Conservation (phyloP, 2,329 filamentous ascomycete species). For the Trichoderma sp. region DNA sequence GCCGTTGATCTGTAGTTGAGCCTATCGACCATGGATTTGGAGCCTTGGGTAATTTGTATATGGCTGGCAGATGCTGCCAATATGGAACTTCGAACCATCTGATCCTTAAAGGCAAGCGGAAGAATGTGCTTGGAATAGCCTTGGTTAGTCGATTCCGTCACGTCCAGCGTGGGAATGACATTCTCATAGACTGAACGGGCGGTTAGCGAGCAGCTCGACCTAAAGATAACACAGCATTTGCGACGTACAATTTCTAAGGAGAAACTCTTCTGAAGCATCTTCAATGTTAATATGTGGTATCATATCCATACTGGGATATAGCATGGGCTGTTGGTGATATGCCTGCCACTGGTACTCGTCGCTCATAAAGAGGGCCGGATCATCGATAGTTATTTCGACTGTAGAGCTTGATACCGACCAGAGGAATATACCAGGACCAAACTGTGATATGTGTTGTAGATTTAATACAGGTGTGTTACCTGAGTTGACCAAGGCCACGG, state of each 20-base stretch:
- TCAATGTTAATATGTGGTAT: constrained; percentile 5
- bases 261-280: background rate
- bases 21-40: constrained; percentile 1
- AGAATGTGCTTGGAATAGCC: constrained; percentile 2
- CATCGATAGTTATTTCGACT: background rate
- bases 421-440: background rate
- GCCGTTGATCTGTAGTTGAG: constrained; percentile 5
- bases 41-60: background rate
- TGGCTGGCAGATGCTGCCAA: constrained; percentile 8
- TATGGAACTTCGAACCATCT: constrained; percentile 1
- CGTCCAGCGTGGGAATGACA: constrained; percentile 6
- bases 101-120: background rate
- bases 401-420: constrained; percentile 1
- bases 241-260: background rate
- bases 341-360: background rate
- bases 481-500: background rate
- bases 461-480: background rate
- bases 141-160: constrained; percentile 1
- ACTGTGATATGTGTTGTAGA: constrained; percentile 1
- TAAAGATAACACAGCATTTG: no score
- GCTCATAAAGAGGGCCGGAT: background rate
- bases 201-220: background rate
- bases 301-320: background rate
- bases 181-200: background rate
- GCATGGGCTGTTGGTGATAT: background rate